phyloP scores from a whole-genome alignment of 305 asterid genomes.

The Fraxinus dipetala region DNA sequence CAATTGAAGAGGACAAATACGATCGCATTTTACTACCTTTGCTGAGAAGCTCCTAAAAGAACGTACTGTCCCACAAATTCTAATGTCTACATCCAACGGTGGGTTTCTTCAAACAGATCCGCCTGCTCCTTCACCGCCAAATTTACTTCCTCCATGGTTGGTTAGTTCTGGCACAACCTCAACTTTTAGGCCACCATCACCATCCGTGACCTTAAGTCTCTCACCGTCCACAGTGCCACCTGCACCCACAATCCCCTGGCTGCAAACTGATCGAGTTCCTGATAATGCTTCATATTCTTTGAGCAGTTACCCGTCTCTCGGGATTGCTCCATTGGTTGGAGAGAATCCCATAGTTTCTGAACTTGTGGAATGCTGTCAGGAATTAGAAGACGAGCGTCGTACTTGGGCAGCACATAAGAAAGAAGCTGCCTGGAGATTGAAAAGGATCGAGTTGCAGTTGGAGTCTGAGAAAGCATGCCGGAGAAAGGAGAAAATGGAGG shows the following conservation, averaged over 20 bases:
- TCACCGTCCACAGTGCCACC: slow-evolving; percentile 55
- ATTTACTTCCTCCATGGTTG: slow-evolving; percentile 80
- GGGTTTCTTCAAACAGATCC: slow-evolving; percentile 42
- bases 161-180: slow-evolving; percentile 44
- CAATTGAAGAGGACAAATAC: slow-evolving; percentile 55
- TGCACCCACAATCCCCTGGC: slow-evolving; percentile 48
- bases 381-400: slow-evolving; percentile 72
- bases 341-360: slow-evolving; percentile 46
- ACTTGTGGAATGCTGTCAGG: slow-evolving; percentile 68
- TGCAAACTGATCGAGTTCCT: slow-evolving; percentile 34
- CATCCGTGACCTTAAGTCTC: slow-evolving; percentile 73
- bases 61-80: slow-evolving; percentile 19
- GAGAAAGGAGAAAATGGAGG: slow-evolving; percentile 73
- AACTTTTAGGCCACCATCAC: slow-evolving; percentile 45
- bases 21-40: slow-evolving; percentile 46
- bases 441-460: slow-evolving; percentile 67
- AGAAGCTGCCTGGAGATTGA: slow-evolving; percentile 84
- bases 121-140: slow-evolving; percentile 28
- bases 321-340: slow-evolving; percentile 27
- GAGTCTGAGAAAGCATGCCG: slow-evolving; percentile 79
- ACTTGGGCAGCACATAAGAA: slow-evolving; percentile 74
- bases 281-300: slow-evolving; percentile 16
- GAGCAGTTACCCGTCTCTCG: slow-evolving; percentile 30
- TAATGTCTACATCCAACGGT: slow-evolving; percentile 51
- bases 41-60: slow-evolving; percentile 62